Percentiles rank a stretch among this genome's conserved stretches.
These are phyloP conservation scores for Phaeosphaeriaceae sp. DNA, from an alignment of 2,329 filamentous ascomycete genomes.

Conservation along the genomic window DNA sequence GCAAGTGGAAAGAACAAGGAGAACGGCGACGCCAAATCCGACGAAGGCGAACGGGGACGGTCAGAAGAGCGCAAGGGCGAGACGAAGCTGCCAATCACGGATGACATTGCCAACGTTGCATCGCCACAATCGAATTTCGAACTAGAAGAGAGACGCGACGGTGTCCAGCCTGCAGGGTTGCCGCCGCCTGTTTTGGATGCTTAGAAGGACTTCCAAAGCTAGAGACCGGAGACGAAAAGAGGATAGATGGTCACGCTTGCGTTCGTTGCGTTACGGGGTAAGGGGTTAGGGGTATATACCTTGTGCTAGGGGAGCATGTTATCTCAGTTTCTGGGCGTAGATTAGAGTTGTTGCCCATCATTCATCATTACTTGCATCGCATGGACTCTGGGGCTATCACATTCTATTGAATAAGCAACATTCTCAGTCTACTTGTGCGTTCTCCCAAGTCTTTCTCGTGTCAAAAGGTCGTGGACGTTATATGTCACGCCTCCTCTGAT, in stretches of 20 bases:
- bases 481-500: too few relatives aligned
- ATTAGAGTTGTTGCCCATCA: background rate
- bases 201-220: constrained; percentile 2
- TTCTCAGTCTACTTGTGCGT: too few relatives aligned
- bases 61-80: constrained; percentile 23
- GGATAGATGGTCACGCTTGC: background rate
- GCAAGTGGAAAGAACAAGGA: constrained; percentile 22
- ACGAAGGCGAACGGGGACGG: constrained; percentile 23
- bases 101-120: constrained; percentile 6
- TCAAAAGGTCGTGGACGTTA: too few relatives aligned
- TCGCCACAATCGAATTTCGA: constrained; percentile 1
- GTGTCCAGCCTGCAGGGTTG: constrained; percentile 4
- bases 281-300: background rate
- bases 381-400: background rate
- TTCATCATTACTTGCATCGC: background rate
- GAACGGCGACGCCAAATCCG: constrained; percentile 21
- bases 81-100: constrained; percentile 8
- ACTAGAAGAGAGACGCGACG: constrained; percentile 8
- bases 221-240: background rate
- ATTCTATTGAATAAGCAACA: too few relatives aligned
- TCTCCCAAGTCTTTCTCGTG: too few relatives aligned
- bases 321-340: background rate
- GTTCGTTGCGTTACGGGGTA: background rate
- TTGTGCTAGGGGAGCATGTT: too few relatives aligned
- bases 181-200: constrained; percentile 17